Conservation (phyloP, 1,284 basidiomycete genomes). For the Austroboletus niveus region DNA sequence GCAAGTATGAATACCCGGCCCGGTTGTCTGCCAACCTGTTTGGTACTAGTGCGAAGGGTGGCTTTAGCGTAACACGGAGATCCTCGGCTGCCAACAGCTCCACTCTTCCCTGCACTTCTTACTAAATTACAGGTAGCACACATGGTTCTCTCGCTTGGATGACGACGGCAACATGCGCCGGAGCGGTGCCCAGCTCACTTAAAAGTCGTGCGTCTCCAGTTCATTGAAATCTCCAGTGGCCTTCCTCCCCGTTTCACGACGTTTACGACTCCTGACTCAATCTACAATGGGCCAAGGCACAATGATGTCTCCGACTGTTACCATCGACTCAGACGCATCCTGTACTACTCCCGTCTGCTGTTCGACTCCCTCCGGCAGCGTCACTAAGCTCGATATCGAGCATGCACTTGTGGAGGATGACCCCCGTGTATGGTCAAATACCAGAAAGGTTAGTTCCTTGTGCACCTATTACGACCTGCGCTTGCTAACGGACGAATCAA, state of each 20-base stretch:
- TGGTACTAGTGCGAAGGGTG: no score
- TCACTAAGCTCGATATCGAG: conserved; percentile 52
- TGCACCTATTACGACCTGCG: background rate
- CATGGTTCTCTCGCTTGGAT: no score
- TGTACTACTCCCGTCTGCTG: background rate
- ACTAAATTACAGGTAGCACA: no score
- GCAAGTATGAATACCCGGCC: background rate
- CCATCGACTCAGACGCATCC: background rate
- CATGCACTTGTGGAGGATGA: conserved; percentile 71
- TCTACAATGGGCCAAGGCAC: background rate
- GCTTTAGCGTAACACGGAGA: no score
- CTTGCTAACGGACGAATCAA: background rate
- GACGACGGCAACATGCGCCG: no score
- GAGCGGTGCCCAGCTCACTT: background rate
- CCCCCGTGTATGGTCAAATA: conserved; percentile 69
- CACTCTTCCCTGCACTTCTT: no score
- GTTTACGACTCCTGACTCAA: conserved; percentile 10
- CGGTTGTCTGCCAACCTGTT: background rate
- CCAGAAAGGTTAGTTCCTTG: conserved; percentile 55
- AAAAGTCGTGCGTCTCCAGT: background rate
- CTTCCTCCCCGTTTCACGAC: conserved; percentile 1
- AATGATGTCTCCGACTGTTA: background rate
- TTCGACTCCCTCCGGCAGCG: background rate
- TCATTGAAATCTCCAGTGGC: background rate
- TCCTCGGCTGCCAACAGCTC: no score